These are phyloP conservation scores for Centaurea solstitialis DNA, from an alignment of 129 eudicot species.

Conservation along the genomic window DNA sequence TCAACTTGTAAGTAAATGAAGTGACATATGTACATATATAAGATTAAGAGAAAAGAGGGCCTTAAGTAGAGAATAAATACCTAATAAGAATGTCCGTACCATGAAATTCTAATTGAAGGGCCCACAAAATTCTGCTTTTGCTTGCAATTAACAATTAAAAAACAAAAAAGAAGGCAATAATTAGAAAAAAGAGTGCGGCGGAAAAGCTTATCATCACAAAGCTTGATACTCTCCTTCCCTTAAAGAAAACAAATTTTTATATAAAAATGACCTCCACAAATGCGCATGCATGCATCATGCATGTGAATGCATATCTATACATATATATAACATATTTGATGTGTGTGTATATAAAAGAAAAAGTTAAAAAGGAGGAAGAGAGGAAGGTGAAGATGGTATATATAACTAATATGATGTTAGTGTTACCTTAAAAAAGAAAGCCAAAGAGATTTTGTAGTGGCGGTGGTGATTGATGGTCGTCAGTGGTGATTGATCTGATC, in stretches of 20 bases:
- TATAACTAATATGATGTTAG: background rate
- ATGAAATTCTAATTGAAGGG: background rate
- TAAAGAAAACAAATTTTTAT: background rate
- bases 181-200: slow-evolving; percentile 38
- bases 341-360: background rate
- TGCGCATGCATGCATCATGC: slow-evolving; percentile 18
- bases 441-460: background rate
- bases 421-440: background rate
- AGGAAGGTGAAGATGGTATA: background rate
- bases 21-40: background rate
- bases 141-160: background rate
- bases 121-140: slow-evolving; percentile 14
- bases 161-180: slow-evolving; percentile 26
- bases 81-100: slow-evolving; percentile 24
- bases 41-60: too few relatives aligned
- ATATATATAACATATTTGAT: background rate
- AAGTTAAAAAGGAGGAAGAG: background rate
- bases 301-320: too few relatives aligned
- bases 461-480: background rate
- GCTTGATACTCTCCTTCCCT: slow-evolving; percentile 30
- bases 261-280: background rate
- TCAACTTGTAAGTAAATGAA: too few relatives aligned
- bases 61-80: background rate
- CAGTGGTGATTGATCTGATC: background rate
- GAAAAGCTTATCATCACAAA: slow-evolving; percentile 16